Percentiles rank a stretch among this genome's conserved stretches.
Conservation (phyloP, 2,329 filamentous ascomycete genomes). For the Xylariaceae sp. region DNA sequence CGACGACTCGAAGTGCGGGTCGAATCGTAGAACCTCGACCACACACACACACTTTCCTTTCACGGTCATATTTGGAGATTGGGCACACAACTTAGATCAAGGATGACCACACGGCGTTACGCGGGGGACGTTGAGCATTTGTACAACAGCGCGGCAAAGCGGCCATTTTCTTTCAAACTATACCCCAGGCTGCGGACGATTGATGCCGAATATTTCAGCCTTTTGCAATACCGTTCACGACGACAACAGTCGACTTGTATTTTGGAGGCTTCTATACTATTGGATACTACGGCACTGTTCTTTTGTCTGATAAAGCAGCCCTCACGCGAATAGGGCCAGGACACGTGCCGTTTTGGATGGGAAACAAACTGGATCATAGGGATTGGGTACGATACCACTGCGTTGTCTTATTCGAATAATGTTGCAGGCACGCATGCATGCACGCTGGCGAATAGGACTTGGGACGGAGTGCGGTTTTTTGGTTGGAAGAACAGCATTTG, state of each 20-base stretch:
- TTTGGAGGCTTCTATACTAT: not conserved
- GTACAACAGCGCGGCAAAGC: constrained; percentile 16
- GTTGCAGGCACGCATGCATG: not conserved
- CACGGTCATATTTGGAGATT: not conserved
- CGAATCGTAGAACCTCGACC: constrained; percentile 9
- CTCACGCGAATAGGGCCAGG: constrained; percentile 4
- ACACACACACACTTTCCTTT: not conserved
- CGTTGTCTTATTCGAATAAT: not conserved
- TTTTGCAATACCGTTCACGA: not conserved
- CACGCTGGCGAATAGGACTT: not conserved
- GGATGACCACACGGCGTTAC: constrained; percentile 9
- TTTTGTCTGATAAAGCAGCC: not conserved
- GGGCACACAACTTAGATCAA: constrained; percentile 7
- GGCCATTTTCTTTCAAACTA: constrained; percentile 9
- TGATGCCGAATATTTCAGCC: constrained; percentile 1
- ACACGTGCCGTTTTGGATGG: not conserved
- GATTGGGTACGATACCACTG: not conserved
- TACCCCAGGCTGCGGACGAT: constrained; percentile 2
- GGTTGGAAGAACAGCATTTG: not conserved
- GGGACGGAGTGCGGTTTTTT: not conserved
- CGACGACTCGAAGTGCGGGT: constrained; percentile 20
- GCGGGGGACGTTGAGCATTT: constrained; percentile 1
- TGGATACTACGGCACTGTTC: constrained; percentile 1
- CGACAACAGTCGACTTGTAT: not conserved
- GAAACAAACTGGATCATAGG: not conserved